Evolutionary conservation across 2,329 filamentous ascomycete genomes (phyloP).

Genomic region (Plectosphaerella sp.): DNA sequence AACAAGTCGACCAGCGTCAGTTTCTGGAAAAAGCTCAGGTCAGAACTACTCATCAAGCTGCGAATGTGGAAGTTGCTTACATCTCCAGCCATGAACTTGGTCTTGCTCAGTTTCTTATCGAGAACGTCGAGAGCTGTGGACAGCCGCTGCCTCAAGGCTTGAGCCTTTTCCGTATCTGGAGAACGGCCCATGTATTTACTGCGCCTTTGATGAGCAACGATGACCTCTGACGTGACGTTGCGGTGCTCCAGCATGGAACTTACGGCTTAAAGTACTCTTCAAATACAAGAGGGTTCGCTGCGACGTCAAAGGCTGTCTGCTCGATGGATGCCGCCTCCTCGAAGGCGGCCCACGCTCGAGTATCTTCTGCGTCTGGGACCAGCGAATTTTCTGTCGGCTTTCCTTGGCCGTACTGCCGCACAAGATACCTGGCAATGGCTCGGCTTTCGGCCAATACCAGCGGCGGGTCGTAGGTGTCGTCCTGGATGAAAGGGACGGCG

Average conservation of each 20-base stretch:
- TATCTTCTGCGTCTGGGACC: background rate
- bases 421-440: background rate
- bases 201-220: too few species aligned
- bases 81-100: background rate
- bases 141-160: background rate
- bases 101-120: background rate
- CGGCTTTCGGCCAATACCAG: background rate
- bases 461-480: background rate
- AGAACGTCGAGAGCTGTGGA: background rate
- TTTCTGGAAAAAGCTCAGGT: background rate
- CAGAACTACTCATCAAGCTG: background rate
- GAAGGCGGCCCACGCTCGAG: background rate
- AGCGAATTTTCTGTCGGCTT: background rate
- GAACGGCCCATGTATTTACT: background rate
- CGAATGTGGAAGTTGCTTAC: background rate
- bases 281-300: background rate
- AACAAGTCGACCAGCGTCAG: background rate
- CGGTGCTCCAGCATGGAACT: background rate
- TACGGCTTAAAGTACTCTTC: constrained; percentile 1
- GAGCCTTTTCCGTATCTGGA: background rate
- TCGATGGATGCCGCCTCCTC: background rate
- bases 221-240: too few species aligned
- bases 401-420: background rate
- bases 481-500: background rate
- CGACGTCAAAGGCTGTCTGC: background rate